Conservation (phyloP, 345 rosid genomes). For the Ceriops decandra region DNA sequence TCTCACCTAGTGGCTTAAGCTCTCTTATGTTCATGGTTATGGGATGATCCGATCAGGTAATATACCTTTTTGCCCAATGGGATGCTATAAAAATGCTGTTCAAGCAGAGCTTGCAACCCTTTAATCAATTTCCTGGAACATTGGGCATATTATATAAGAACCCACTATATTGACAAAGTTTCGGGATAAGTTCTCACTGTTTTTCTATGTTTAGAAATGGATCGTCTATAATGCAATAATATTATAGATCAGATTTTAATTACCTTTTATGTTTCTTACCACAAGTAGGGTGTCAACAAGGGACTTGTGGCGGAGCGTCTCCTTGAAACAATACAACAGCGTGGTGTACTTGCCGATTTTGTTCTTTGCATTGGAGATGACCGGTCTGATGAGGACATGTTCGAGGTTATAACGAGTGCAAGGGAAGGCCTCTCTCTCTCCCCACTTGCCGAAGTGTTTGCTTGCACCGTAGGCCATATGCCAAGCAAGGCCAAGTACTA, state of each 20-base stretch:
- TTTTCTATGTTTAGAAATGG: too few species aligned
- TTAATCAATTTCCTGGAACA: too few species aligned
- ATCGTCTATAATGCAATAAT: too few species aligned
- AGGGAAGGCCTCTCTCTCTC: constrained; percentile 54
- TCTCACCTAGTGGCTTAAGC: neutral
- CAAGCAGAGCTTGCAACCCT: too few species aligned
- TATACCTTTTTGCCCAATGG: neutral
- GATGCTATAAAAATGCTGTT: too few species aligned
- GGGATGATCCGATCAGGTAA: neutral
- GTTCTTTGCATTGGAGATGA: constrained; percentile 94
- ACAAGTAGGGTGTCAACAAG: constrained; percentile 76
- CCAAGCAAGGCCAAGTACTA: constrained; percentile 96
- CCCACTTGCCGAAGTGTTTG: constrained; percentile 83
- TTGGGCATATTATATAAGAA: too few species aligned
- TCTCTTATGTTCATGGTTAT: neutral
- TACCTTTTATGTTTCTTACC: neutral
- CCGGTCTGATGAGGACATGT: constrained; percentile 94
- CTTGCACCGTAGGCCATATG: constrained; percentile 89
- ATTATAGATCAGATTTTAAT: too few species aligned
- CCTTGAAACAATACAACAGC: constrained; percentile 51
- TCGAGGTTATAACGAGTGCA: constrained; percentile 72
- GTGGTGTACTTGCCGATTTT: constrained; percentile 70
- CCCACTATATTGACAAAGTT: too few species aligned
- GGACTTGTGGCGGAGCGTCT: constrained; percentile 76
- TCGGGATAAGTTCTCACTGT: too few species aligned